Conservation (phyloP, 176 grass and related monocot genomes). For the Carex cristatella region DNA sequence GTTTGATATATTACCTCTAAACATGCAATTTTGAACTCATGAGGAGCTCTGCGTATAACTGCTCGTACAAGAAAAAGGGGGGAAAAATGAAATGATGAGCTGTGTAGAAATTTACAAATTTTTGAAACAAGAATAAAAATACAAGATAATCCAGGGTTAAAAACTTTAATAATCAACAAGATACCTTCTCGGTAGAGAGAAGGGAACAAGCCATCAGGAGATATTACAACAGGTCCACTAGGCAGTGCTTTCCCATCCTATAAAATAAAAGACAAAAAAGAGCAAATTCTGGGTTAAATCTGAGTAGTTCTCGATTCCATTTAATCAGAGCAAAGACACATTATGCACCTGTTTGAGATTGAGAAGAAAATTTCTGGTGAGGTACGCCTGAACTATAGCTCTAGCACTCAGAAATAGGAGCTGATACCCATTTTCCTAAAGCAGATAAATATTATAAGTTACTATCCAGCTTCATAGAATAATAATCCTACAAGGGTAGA, state of each 20-base stretch:
- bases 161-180: not conserved
- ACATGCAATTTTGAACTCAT: constrained; percentile 99
- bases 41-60: constrained; percentile 95
- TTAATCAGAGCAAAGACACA: not conserved
- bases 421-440: constrained; percentile 98
- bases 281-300: not conserved
- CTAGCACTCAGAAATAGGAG: constrained; percentile 96
- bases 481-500: not conserved
- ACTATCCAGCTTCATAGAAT: not conserved
- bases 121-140: not conserved
- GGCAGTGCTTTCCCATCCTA: constrained; percentile 98
- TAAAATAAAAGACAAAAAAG: constrained; percentile 19
- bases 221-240: constrained; percentile 95
- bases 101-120: not conserved
- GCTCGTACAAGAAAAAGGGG: constrained; percentile 27
- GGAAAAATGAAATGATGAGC: constrained; percentile 15
- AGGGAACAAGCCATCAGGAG: constrained; percentile 93
- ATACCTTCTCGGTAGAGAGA: constrained; percentile 96
- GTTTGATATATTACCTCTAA: constrained; percentile 68
- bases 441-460: constrained; percentile 23
- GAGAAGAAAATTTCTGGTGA: constrained; percentile 92
- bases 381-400: constrained; percentile 97
- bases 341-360: constrained; percentile 92
- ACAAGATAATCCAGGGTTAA: not conserved
- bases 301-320: not conserved